Base-by-base conservation (phyloP, 208 protist genomes). In the Acanthamoeba lenticulata region DNA sequence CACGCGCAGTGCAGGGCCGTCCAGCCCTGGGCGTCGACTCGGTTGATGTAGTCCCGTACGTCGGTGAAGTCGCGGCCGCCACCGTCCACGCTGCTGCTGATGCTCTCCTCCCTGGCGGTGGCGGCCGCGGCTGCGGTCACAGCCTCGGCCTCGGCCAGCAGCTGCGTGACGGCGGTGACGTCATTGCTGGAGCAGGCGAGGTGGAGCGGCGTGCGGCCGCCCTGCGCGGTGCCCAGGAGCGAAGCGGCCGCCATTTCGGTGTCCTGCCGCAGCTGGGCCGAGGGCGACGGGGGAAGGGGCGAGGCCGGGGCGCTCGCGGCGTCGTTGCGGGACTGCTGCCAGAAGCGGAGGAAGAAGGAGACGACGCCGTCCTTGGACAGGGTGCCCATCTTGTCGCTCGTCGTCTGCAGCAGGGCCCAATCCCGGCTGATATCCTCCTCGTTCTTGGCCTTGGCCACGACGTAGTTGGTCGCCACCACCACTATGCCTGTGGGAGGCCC, bases 401-500 rank as follows among this genome's bases (percentile, higher is more conserved):
- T 92, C 32, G 45, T 72, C 38, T 92, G 55, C 27, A 92, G 55
- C 19, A 92, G 55, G 21, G 52, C 86, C 86, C 86, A 92, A 32
- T 92, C 86, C 24, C 57, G 32, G 11, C n/a, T 65, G 38, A 92
- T 92, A 17, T 67, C 52, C 55, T 92, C 86, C 21, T 47, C 55
- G 38, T n/a, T 92, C 86, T 92, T 92, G 86, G 86, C 86, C 44
- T 92, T 92, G 32, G 86, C 86, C 36, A 92, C 60, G 32, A 92
- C 86, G 36, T 92, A 92, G 86, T 38, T 92, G 55, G 67, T 92
- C n/a, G 86, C 52, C 40, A 40, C 86, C 21, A 92, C 32, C 24
- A 92, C 17, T 6, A 92, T 92, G 3, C 86, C 86, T 92, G 11
- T 60, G 9, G 6, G n/a, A 21, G 4, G 36, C 17, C 38, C 44